Evolutionary conservation across 257 asterid genomes (phyloP).

Genomic region (Rubia yunnanensis): DNA sequence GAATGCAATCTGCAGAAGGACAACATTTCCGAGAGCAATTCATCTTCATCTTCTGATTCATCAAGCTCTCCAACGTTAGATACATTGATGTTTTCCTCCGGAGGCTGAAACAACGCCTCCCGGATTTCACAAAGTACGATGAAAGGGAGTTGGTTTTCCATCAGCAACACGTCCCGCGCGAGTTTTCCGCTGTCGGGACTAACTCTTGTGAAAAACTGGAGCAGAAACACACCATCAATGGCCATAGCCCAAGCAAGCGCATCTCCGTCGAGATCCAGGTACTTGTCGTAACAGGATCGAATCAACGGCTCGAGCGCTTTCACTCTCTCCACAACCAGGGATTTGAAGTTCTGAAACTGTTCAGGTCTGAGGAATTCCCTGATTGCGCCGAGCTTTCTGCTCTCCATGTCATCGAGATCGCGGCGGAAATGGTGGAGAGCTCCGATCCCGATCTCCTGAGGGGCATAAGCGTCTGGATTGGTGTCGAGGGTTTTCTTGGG

Average conservation of each 20-base stretch:
- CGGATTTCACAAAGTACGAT: conserved; percentile 7
- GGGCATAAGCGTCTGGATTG: conserved; percentile 31
- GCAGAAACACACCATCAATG: conserved; percentile 26
- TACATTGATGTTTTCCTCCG: background rate
- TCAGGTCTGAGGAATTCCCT: conserved; percentile 2
- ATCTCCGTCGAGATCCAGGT: conserved; percentile 24
- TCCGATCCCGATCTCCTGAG: conserved; percentile 29
- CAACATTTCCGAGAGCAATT: background rate
- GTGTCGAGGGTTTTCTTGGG: conserved; percentile 12
- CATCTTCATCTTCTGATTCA: background rate
- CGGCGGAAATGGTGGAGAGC: conserved; percentile 31
- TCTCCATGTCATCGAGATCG: conserved; percentile 9
- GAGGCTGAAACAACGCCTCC: background rate
- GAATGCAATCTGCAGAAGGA: conserved; percentile 17
- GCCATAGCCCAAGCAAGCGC: conserved; percentile 28
- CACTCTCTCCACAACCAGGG: background rate
- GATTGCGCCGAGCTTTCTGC: conserved; percentile 21
- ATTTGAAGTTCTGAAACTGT: background rate
- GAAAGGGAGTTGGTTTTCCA: conserved; percentile 43
- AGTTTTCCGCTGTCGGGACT: background rate
- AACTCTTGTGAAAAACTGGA: conserved; percentile 11
- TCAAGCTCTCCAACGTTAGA: background rate
- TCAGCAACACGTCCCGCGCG: conserved; percentile 23
- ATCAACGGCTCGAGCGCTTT: conserved; percentile 15
- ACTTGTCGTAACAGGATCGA: conserved; percentile 23